phyloP scores from a whole-genome alignment of 148 eudicot species.

The Camellia sinensis region DNA sequence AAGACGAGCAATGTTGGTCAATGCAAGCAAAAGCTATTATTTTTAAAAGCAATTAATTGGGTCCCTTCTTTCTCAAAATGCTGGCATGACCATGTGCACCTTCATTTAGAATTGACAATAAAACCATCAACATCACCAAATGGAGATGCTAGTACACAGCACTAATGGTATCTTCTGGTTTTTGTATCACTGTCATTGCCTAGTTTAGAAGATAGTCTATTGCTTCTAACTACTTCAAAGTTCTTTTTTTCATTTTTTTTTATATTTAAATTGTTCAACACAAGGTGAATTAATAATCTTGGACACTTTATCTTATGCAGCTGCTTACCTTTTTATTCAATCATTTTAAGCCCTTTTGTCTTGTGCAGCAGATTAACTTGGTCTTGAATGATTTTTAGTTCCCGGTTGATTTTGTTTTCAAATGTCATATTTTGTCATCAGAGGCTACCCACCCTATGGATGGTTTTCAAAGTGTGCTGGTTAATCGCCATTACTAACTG shows the following conservation, averaged over 20 bases:
- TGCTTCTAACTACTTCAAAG: neutral
- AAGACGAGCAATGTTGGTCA: neutral
- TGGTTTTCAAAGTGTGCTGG: neutral
- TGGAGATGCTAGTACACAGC: constrained; percentile 6
- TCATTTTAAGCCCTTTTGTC: neutral
- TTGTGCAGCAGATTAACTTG: neutral
- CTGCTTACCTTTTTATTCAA: neutral
- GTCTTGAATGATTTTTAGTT: neutral
- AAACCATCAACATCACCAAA: neutral
- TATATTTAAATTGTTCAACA: neutral
- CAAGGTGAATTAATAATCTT: neutral
- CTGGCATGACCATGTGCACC: neutral
- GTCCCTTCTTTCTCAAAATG: neutral
- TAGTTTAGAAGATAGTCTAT: neutral
- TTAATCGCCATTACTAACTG: neutral
- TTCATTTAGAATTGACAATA: neutral
- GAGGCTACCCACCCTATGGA: neutral
- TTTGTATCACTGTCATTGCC: neutral
- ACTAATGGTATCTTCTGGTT: neutral
- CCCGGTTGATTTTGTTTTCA: neutral
- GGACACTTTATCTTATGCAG: neutral
- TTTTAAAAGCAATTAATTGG: neutral
- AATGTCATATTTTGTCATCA: neutral
- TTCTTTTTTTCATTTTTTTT: neutral
- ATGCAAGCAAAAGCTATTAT: neutral